Base-by-base conservation (phyloP, 1,284 basidiomycete genomes). In the Mycena sp. region DNA sequence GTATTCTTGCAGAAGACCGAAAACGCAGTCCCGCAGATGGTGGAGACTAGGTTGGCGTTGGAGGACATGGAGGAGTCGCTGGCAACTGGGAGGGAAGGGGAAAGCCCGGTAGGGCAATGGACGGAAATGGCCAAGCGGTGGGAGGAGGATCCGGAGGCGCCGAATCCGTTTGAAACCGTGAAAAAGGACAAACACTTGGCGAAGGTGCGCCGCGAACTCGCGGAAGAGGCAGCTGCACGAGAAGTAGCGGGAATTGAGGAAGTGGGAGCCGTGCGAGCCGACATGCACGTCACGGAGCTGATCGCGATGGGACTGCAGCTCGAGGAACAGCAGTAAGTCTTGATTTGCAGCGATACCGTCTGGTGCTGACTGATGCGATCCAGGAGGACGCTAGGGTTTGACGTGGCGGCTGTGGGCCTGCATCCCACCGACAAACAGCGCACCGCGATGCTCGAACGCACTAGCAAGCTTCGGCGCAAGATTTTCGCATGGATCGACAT, bases 21-120 rank as follows among this genome's bases (percentile, higher is more conserved):
- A 49, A 6, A 44, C n/a, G 40, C 49, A 43, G 67, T 44, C 12
- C 68, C 44, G 40, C 57, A 43, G n/a, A 57, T 70, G 21, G 57
- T 17, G 19, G 53, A 30, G 37, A 67, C 65, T 10, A 60, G 55
- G 48, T 25, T 53, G 26, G 48, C 46, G 1, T 41, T 44, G 38
- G 11, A 6, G 2, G 48, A 52, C 30, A 5, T 57, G 26, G 54
- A 52, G 29, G 16, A 23, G 2, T 30, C 44, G 1, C 32, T 63
- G 26, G 26, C n/a, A n/a, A n/a, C n/a, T n/a, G n/a, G n/a, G n/a
- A n/a, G n/a, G n/a, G n/a, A n/a, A 17, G 1, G 19, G n/a, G 26
- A 26, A 16, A 28, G 38, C 4, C 11, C n/a, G 10, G 35, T 54
- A 11, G 21, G 19, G 7, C 19, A 26, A 12, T 61, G 59, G 59